Conservation (phyloP, 2,329 filamentous ascomycete species). For the Nothomitra cinnamomea region DNA sequence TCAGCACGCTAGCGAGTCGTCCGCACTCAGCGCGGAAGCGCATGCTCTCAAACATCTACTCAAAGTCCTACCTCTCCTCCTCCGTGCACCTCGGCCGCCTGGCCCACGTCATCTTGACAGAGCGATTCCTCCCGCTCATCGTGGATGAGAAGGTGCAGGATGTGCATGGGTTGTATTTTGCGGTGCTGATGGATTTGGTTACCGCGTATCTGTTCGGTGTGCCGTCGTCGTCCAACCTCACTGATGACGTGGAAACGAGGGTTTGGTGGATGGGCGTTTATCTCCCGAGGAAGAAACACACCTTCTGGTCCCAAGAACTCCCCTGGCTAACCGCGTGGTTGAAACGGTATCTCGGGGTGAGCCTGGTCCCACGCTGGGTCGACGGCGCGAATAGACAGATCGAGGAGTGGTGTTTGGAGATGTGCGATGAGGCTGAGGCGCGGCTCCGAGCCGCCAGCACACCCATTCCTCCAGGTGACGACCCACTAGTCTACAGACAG, state of each 20-base stretch:
- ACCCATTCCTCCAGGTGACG: slow-evolving; percentile 18
- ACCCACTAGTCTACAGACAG: slow-evolving; percentile 42
- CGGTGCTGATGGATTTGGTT: slow-evolving; percentile 62
- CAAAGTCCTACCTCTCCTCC: slow-evolving; percentile 53
- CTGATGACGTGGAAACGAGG: slow-evolving; percentile 36
- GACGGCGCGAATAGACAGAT: slow-evolving; percentile 49
- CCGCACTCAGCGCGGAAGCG: slow-evolving; percentile 58
- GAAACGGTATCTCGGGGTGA: no score
- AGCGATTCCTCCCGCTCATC: slow-evolving; percentile 40
- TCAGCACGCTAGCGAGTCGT: slow-evolving; percentile 46
- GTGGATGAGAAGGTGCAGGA: slow-evolving; percentile 28
- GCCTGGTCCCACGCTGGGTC: slow-evolving; percentile 41
- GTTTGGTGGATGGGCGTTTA: slow-evolving; percentile 51
- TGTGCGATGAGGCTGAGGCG: slow-evolving; percentile 37
- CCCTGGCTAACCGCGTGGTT: no score
- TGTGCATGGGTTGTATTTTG: slow-evolving; percentile 48
- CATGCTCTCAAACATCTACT: slow-evolving; percentile 67
- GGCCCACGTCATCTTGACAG: slow-evolving; percentile 38
- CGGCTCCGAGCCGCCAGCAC: slow-evolving; percentile 16
- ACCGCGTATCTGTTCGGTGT: slow-evolving; percentile 60
- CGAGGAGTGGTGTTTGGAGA: slow-evolving; percentile 44
- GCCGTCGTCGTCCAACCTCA: slow-evolving; percentile 41
- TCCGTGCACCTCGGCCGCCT: slow-evolving; percentile 43
- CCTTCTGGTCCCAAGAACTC: no score
- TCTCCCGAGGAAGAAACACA: slow-evolving; percentile 25